Base-by-base conservation (phyloP, 768 basidiomycete species). In the Chalciporus piperatus region DNA sequence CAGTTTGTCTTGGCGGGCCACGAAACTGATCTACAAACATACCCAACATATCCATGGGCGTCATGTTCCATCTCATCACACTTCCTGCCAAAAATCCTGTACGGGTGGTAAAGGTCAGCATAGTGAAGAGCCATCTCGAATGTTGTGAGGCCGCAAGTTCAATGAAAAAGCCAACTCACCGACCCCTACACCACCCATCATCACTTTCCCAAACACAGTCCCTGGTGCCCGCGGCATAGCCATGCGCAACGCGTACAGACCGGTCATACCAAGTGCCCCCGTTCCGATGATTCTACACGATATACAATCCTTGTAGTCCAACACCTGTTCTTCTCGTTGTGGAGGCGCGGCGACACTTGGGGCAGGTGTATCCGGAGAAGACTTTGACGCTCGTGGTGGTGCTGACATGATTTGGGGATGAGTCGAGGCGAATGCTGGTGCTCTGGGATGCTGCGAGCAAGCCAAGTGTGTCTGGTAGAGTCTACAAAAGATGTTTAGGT, bases 271-370 rank as follows among this genome's bases (percentile, higher is more conserved):
- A 6, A 89, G 76, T 2, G 83, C 81, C 27, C 73, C 81, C 0
- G 85, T 79, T 17, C 87, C 87, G 37, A 87, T 78, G 48, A 89
- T 70, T 38, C 80, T 79, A 64, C 89, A 90, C 1, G 84, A 76
- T n/a, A 87, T 59, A 54, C 87, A 90, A 38, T 89, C 84, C 42
- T 74, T 67, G 56, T 70, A 59, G 12, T 56, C 52, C 61, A 52
- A 23, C 1, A 47, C 37, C n/a, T 52, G 47, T 25, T 23, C 47
- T 6, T 56, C 58, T 33, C 51, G 58, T 13, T 50, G 35, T 1
- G 46, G 45, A 1, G 28, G 1, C 12, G 57, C 1, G 9, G 57
- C 1, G 9, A 51, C 3, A n/a, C 48, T 50, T 9, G 50, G 12
- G 4, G 50, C 32, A 25, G 54, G 17, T n/a, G 32, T 33, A 3